Base-by-base conservation (phyloP, 2,329 filamentous ascomycete genomes). In the Blastomyces gilchristii region DNA sequence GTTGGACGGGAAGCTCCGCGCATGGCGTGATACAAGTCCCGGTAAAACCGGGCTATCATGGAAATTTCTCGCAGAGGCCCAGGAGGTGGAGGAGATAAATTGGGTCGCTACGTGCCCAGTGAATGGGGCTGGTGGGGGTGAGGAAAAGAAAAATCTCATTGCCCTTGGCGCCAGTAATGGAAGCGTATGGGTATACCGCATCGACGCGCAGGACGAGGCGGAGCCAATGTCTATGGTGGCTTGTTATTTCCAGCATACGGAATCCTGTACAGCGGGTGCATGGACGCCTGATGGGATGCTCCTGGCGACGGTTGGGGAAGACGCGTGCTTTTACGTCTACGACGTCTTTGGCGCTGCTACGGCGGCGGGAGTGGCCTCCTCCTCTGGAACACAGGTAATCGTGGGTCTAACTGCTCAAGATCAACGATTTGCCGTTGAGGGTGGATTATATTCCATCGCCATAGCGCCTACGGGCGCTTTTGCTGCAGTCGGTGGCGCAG, bases 71-170 rank as follows among this genome's bases (percentile, higher is more conserved):
- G 89, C 83, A 62, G 89, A 94, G 71, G 84, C 86, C 2, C 88
- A 91, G 71, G 94, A 99, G 75, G 93, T 97, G 11, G 89, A 95
- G 69, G 93, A 97, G 77, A 88, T 99, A 71, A 96, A 94, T 79
- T 99, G 93, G 92, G 77, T 97, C 43, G 77, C 81, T 0, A 78
- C 91, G 0, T 96, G 90, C 72, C 91, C 92, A 0, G 81, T 87
- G 65, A 75, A 85, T 14, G 52, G 65, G 69, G 50, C 31, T 28
- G 22, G 34, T 11, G 72, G 70, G 0, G 69, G 71, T 4, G 74
- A 76, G 45, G 78, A 81, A 6, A 85, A 90, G 72, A 84, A 88
- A 65, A 95, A 97, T 77, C 86, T 90, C 9, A 73, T 99, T 66
- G 94, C 94, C 0, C 79, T 99, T 8, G 94, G 94, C 63, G 91